Conservation (phyloP, 2,329 filamentous ascomycete genomes). For the Fusarium duplospermum region DNA sequence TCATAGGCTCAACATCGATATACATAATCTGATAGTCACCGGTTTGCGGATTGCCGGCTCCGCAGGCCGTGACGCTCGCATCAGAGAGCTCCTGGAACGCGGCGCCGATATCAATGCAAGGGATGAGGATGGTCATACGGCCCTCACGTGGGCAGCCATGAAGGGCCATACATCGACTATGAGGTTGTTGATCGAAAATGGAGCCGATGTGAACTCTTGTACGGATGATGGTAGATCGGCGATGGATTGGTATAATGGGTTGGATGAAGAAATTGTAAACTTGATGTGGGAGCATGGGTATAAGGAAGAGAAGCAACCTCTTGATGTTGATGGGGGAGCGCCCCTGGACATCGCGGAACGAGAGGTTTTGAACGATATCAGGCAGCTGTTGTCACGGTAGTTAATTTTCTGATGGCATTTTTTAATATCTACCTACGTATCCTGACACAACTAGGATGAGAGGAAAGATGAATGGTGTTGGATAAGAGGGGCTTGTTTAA, state of each 20-base stretch:
- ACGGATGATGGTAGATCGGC: neutral
- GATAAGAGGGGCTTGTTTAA: neutral
- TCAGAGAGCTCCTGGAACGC: neutral
- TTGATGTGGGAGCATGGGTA: neutral
- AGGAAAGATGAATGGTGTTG: neutral
- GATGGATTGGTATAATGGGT: neutral
- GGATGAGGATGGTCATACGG: neutral
- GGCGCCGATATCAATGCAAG: neutral
- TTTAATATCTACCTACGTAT: fast-evolving
- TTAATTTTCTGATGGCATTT: neutral
- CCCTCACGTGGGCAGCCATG: neutral
- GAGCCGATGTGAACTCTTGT: neutral
- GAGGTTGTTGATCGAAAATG: neutral
- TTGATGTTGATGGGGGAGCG: neutral
- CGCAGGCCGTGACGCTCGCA: neutral
- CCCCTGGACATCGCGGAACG: neutral
- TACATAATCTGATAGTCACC: neutral
- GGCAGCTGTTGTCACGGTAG: neutral
- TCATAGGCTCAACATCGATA: neutral
- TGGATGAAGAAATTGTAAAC: neutral
- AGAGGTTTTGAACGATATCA: neutral
- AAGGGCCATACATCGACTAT: neutral
- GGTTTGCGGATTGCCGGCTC: neutral
- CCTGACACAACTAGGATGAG: neutral
- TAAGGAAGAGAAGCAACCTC: neutral